Percentiles rank a stretch among this genome's conserved stretches.
Conservation (phyloP, 2,329 filamentous ascomycete species). For the Nakataea oryzae region DNA sequence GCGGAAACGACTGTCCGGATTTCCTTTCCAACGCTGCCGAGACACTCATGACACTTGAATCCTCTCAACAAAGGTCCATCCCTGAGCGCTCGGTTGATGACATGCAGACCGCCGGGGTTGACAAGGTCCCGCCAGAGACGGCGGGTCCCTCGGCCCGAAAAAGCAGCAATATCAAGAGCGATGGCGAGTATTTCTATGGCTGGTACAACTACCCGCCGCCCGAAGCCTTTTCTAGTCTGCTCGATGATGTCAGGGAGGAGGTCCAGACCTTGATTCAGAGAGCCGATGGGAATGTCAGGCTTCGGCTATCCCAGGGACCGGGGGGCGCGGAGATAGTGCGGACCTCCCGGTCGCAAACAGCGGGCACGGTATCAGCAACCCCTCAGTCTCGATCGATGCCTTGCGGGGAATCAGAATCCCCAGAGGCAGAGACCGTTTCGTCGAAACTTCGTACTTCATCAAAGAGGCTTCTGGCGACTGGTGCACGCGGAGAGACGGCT, state of each 20-base stretch:
- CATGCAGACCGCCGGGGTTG: slow-evolving; percentile 3
- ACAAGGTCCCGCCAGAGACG: slow-evolving; percentile 12
- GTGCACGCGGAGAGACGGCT: not conserved
- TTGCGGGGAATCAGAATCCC: not conserved
- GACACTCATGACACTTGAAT: not conserved
- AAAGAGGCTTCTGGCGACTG: not conserved
- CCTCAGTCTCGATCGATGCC: no score
- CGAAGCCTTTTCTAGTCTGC: slow-evolving; percentile 23
- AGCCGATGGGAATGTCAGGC: slow-evolving; percentile 34
- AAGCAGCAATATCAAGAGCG: not conserved
- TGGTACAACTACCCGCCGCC: slow-evolving; percentile 39
- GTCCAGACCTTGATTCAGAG: slow-evolving; percentile 28
- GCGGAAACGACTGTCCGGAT: not conserved
- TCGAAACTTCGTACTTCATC: not conserved
- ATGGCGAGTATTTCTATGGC: slow-evolving; percentile 18
- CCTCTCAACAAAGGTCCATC: not conserved
- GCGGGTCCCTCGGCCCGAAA: no score
- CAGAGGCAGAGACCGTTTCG: not conserved
- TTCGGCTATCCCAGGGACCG: slow-evolving; percentile 19
- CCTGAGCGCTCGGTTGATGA: not conserved
- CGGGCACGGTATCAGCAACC: not conserved
- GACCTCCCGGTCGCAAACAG: not conserved
- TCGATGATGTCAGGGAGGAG: slow-evolving; percentile 26
- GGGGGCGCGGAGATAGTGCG: slow-evolving; percentile 6
- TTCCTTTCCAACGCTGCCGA: not conserved